Conservation (phyloP, 2,329 filamentous ascomycete genomes). For the Sporothrix mexicana region DNA sequence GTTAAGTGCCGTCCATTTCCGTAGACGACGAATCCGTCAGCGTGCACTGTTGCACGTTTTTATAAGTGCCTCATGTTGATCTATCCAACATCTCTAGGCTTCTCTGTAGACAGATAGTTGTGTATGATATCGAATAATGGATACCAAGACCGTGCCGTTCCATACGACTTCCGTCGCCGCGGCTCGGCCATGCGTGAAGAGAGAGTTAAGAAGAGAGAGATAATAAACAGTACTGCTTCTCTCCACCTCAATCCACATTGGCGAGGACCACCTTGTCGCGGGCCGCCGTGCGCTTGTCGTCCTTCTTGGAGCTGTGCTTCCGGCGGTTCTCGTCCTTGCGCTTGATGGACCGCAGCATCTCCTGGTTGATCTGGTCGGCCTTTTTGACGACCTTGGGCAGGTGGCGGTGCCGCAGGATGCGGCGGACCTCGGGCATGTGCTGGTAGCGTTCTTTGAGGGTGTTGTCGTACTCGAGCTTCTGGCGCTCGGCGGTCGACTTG, state of each 20-base stretch:
- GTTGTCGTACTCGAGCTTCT: slow-evolving; percentile 90
- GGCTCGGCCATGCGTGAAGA: no score
- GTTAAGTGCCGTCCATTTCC: not conserved
- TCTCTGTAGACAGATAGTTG: not conserved
- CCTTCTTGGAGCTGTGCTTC: slow-evolving; percentile 85
- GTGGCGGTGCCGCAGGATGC: slow-evolving; percentile 90
- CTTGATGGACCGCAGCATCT: slow-evolving; percentile 88
- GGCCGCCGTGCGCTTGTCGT: slow-evolving; percentile 59
- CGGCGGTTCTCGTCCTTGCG: slow-evolving; percentile 91
- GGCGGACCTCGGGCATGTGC: slow-evolving; percentile 94
- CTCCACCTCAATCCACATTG: slow-evolving; percentile 54
- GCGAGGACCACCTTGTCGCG: slow-evolving; percentile 92
- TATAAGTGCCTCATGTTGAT: not conserved
- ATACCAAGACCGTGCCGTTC: not conserved
- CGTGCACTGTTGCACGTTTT: no score
- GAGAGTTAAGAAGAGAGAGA: no score
- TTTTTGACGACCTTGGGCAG: slow-evolving; percentile 94
- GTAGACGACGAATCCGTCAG: not conserved
- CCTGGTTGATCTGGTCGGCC: slow-evolving; percentile 89
- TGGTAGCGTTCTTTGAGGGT: slow-evolving; percentile 81
- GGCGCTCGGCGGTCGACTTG: slow-evolving; percentile 82
- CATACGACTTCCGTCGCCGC: not conserved
- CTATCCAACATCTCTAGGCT: no score
- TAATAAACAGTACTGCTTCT: no score
- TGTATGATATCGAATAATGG: not conserved